Conservation (phyloP, 768 basidiomycete species). For the Lactarius sp. region DNA sequence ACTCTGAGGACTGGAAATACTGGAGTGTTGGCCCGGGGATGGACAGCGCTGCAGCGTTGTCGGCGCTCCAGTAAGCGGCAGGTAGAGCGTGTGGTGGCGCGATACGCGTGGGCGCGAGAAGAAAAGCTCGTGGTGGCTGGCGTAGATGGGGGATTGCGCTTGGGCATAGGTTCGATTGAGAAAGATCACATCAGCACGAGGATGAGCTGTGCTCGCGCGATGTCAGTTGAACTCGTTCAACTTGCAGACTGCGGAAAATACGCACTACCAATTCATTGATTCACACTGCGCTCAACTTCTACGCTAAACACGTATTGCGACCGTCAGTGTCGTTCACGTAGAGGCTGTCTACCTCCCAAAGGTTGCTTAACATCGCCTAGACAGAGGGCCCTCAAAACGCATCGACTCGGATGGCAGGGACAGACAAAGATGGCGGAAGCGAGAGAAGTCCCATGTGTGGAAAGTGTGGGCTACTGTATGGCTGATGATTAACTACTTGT, state of each 20-base stretch:
- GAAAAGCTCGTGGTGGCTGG: slow-evolving; percentile 65
- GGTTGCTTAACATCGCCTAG: slow-evolving; percentile 45
- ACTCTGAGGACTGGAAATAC: slow-evolving; percentile 81
- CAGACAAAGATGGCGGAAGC: slow-evolving; percentile 71
- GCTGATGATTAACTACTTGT: slow-evolving; percentile 44
- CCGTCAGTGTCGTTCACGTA: slow-evolving; percentile 80
- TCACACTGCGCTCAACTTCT: slow-evolving; percentile 66
- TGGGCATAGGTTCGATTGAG: slow-evolving; percentile 68
- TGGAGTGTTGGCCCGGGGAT: slow-evolving; percentile 79
- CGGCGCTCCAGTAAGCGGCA: slow-evolving; percentile 72
- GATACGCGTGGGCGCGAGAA: slow-evolving; percentile 63
- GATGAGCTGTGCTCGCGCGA: slow-evolving; percentile 49
- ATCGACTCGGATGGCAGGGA: slow-evolving; percentile 86
- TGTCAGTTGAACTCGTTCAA: not conserved
- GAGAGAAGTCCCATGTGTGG: slow-evolving; percentile 84
- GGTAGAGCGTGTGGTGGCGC: slow-evolving; percentile 72
- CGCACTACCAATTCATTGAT: slow-evolving; percentile 63
- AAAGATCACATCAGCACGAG: slow-evolving; percentile 83
- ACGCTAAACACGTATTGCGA: too few species aligned
- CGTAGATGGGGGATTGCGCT: slow-evolving; percentile 50
- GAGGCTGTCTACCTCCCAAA: slow-evolving; percentile 74
- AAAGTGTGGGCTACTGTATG: slow-evolving; percentile 65
- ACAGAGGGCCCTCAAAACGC: slow-evolving; percentile 52
- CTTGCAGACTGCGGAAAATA: slow-evolving; percentile 5
- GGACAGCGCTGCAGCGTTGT: slow-evolving; percentile 76